Conservation (phyloP, 2,329 filamentous ascomycete species). For the Penicillium sp. region DNA sequence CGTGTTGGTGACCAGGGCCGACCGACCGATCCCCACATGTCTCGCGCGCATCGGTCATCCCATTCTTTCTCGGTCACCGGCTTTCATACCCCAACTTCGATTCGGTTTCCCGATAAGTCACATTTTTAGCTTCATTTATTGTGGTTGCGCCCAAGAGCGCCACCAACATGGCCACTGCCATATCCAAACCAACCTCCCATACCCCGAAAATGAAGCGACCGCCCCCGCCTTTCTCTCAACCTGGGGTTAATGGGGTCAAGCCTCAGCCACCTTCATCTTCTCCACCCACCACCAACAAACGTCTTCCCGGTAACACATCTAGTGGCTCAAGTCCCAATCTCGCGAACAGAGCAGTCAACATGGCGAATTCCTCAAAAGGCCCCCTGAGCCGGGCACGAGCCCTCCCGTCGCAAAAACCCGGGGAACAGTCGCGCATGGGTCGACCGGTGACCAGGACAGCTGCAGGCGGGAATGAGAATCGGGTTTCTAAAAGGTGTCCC, state of each 20-base stretch:
- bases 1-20: slow-evolving; percentile 31
- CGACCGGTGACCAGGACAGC: slow-evolving; percentile 36
- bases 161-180: slow-evolving; percentile 45
- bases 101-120: slow-evolving; percentile 27
- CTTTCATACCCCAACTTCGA: slow-evolving; percentile 28
- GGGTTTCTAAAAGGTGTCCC: slow-evolving; percentile 38
- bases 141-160: slow-evolving; percentile 19
- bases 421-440: slow-evolving; percentile 35
- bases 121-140: slow-evolving; percentile 17
- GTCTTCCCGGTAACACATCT: slow-evolving; percentile 49
- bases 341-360: slow-evolving; percentile 32
- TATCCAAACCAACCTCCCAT: slow-evolving; percentile 46
- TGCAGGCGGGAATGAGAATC: slow-evolving; percentile 33
- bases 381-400: slow-evolving; percentile 57
- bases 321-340: slow-evolving; percentile 46
- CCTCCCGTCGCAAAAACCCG: slow-evolving; percentile 49
- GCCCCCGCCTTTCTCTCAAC: slow-evolving; percentile 64
- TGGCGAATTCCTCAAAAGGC: slow-evolving; percentile 26
- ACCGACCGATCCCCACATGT: slow-evolving; percentile 46
- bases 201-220: slow-evolving; percentile 68
- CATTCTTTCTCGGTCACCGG: slow-evolving; percentile 38
- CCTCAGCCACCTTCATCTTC: slow-evolving; percentile 62
- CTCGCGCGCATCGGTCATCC: slow-evolving; percentile 44
- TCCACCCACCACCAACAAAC: slow-evolving; percentile 55
- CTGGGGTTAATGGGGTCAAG: slow-evolving; percentile 58